Conservation (phyloP, 2,329 filamentous ascomycete genomes). For the Ceratocystis variospora region DNA sequence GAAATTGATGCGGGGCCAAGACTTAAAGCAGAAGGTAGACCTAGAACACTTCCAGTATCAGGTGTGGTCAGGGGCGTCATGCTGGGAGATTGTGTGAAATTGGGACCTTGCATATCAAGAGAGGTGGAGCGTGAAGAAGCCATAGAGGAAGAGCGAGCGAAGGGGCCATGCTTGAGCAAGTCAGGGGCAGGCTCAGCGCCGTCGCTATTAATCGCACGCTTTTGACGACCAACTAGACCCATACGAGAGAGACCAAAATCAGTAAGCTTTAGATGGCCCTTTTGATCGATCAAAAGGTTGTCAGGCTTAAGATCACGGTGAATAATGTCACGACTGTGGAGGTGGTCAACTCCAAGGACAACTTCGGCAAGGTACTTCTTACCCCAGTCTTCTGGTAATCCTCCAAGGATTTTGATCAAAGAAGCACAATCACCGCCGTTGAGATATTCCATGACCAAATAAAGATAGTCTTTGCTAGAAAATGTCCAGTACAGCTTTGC, state of each 20-base stretch:
- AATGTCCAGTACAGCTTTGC: constrained; percentile 99
- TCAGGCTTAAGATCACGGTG: constrained; percentile 95
- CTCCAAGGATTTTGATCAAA: constrained; percentile 84
- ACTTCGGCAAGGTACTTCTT: constrained; percentile 97
- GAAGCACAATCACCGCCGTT: constrained; percentile 96
- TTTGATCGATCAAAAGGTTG: constrained; percentile 92
- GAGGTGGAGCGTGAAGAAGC: constrained; percentile 87
- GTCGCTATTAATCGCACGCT: constrained; percentile 69
- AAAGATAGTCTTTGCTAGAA: constrained; percentile 96
- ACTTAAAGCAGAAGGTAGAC: constrained; percentile 87
- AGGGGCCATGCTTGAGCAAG: constrained; percentile 80
- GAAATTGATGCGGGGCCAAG: constrained; percentile 44
- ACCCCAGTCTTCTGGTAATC: constrained; percentile 90
- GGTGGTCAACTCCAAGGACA: constrained; percentile 87
- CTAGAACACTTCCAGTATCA: constrained; percentile 46
- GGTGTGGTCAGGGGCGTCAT: constrained; percentile 81
- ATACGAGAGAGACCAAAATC: constrained; percentile 96
- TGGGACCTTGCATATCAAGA: constrained; percentile 51
- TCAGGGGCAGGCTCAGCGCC: constrained; percentile 77
- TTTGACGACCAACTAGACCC: constrained; percentile 92
- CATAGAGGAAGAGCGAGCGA: constrained; percentile 71
- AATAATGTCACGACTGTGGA: constrained; percentile 88
- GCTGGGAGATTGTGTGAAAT: constrained; percentile 55
- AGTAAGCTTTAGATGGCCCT: constrained; percentile 89
- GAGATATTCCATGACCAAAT: constrained; percentile 97